phyloP scores from a whole-genome alignment of 2,329 filamentous ascomycete species.

The Aureobasidium uvarum region DNA sequence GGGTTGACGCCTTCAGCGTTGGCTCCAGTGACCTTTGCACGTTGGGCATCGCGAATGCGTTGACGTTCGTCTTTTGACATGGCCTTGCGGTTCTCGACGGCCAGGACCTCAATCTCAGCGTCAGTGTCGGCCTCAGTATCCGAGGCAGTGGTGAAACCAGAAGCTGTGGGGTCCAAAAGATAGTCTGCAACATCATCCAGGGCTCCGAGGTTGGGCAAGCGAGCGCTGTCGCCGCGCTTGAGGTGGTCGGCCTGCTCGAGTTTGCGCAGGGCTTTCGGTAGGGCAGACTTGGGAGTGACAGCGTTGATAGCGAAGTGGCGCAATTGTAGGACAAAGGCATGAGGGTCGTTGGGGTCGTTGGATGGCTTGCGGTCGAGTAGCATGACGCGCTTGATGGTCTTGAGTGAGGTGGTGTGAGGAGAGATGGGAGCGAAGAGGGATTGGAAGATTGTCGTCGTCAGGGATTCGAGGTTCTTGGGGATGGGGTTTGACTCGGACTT shows the following conservation, averaged over 20 bases:
- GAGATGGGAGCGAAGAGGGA: conserved; percentile 95
- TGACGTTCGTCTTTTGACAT: conserved; percentile 55
- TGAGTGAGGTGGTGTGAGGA: conserved; percentile 81
- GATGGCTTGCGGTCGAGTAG: conserved; percentile 76
- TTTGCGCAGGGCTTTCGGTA: conserved; percentile 79
- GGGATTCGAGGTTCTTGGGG: conserved; percentile 90
- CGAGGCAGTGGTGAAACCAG: conserved; percentile 86
- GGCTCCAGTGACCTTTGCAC: conserved; percentile 24
- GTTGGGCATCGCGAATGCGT: conserved; percentile 36
- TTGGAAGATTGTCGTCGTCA: conserved; percentile 92
- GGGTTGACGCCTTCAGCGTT: conserved; percentile 29
- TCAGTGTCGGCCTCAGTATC: conserved; percentile 94
- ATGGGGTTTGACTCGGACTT: conserved; percentile 44
- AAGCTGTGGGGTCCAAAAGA: conserved; percentile 74
- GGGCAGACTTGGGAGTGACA: conserved; percentile 65
- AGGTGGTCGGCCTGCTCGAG: conserved; percentile 84
- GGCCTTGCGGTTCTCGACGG: conserved; percentile 60
- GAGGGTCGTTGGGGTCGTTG: conserved; percentile 35
- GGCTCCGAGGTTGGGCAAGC: conserved; percentile 82
- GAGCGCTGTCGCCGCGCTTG: conserved; percentile 51
- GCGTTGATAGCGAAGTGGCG: conserved; percentile 96
- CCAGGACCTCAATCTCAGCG: conserved; percentile 83
- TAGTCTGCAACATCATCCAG: conserved; percentile 94
- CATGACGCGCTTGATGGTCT: conserved; percentile 88
- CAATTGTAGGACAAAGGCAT: conserved; percentile 74